Percentiles rank a stretch among this genome's conserved stretches.
Conservation (phyloP, 768 basidiomycete species). For the Xerocomellus intermedius region DNA sequence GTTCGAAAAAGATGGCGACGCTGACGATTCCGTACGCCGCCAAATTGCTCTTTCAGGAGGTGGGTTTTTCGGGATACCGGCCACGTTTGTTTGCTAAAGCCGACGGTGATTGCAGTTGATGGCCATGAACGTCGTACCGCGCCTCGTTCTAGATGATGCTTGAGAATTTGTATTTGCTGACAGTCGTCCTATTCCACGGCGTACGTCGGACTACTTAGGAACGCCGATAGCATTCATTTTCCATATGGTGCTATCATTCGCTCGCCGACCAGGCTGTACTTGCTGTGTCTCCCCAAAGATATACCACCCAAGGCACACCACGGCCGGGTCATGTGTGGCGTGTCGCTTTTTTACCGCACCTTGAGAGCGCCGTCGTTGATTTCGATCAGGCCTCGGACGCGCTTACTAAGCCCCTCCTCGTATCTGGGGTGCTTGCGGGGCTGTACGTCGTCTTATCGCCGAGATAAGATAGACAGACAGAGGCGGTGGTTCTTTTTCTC, state of each 20-base stretch:
- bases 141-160: slow-evolving; percentile 83
- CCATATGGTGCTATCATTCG: slow-evolving; percentile 4
- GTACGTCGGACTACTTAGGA: slow-evolving; percentile 7
- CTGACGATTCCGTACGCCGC: slow-evolving; percentile 96
- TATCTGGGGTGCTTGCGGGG: background rate
- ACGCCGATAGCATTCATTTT: background rate
- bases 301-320: background rate
- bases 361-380: background rate
- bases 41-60: slow-evolving; percentile 90
- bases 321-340: slow-evolving; percentile 18
- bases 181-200: background rate
- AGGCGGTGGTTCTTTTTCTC: background rate
- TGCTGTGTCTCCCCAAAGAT: slow-evolving; percentile 8
- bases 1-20: slow-evolving; percentile 93
- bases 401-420: background rate
- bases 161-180: slow-evolving; percentile 22
- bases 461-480: slow-evolving; percentile 1
- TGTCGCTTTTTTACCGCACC: slow-evolving; percentile 5
- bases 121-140: slow-evolving; percentile 96
- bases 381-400: background rate
- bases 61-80: slow-evolving; percentile 29
- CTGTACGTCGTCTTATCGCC: slow-evolving; percentile 2
- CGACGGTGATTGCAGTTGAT: slow-evolving; percentile 56
- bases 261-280: slow-evolving; percentile 6
- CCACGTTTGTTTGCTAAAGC: slow-evolving; percentile 5